Evolutionary conservation across 1,284 basidiomycete species (phyloP), one percentile per base, ranked within the genome.

Genomic region (Rhodotorula sp.): DNA sequence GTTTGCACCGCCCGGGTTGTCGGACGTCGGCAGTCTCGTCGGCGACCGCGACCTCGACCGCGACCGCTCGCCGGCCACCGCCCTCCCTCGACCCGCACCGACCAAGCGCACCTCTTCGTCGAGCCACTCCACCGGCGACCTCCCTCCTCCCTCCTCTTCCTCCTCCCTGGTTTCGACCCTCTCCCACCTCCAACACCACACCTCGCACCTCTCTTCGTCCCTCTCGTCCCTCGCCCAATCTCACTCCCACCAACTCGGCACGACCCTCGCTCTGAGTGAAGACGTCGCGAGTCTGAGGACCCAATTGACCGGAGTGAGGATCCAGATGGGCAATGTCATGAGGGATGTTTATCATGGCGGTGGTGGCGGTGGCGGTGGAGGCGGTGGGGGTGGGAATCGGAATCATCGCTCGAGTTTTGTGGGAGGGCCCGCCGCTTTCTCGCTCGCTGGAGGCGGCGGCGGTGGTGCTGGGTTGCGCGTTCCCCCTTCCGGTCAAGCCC

Each of bases 211-310:
- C n/a, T 63, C 68, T 1, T 20, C 64, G 3, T 61, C 68, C 14
- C 61, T 70, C 47, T 20, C 49, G 5, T 56, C 70, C 2, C 68
- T 70, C 58, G 62, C 60, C 23, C 70, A 73, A 47, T 59, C 65
- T 6, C 64, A 72, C 23, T 49, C 62, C 3, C 64, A 71, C 54
- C 60, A 65, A 15, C 54, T 56, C 54, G 54, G 26, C 12, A 29
- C 26, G 3, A 29, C 54, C 16, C 54, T n/a, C 23, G 54, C 54
- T 12, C 16, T 29, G 5, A n/a, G 29, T 7, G 54, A 56, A 15
- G 58, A 46, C 21, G 21, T 21, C 23, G 43, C 23, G 39, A 59
- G 58, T 15, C 21, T 34, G 31, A 58, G 57, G 23, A 43, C 20
- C 5, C 57, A 39, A 20, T 39, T 43, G 31, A 58, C 16, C 3